Conservation (phyloP, 2,329 filamentous ascomycete species). For the Ophiostoma angusticollis region DNA sequence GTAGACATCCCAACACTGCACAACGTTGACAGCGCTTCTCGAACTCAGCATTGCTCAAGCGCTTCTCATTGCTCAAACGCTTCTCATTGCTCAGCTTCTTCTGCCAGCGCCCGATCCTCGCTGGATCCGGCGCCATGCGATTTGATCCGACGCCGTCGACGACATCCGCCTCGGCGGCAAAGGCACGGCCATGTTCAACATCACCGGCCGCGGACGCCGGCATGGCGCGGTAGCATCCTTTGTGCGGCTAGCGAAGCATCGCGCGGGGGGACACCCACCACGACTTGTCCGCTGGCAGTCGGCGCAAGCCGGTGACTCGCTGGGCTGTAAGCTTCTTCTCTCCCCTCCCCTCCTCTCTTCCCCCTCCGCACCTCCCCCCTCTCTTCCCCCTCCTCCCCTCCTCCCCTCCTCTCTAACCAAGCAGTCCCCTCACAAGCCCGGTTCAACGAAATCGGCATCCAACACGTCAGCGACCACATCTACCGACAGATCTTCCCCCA, state of each 20-base stretch:
- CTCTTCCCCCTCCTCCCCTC: too few species aligned
- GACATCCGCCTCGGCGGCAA: background rate
- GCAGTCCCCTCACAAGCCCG: slow-evolving; percentile 46
- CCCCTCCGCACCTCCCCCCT: too few species aligned
- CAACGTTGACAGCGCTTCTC: too few species aligned
- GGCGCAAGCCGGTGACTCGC: slow-evolving; percentile 19
- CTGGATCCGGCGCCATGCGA: slow-evolving; percentile 5
- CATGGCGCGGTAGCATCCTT: slow-evolving; percentile 31
- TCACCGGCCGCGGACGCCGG: slow-evolving; percentile 19
- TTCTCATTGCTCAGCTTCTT: too few species aligned
- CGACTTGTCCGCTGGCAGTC: slow-evolving; percentile 32
- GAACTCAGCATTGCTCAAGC: too few species aligned
- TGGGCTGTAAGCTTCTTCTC: slow-evolving; percentile 36
- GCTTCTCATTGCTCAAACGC: too few species aligned
- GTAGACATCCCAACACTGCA: too few species aligned
- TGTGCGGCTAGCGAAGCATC: slow-evolving; percentile 37
- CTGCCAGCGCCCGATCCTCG: background rate
- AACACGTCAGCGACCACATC: slow-evolving; percentile 77
- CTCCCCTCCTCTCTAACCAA: background rate
- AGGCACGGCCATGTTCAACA: slow-evolving; percentile 26
- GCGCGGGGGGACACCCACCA: slow-evolving; percentile 24
- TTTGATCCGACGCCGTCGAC: background rate
- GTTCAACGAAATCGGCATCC: slow-evolving; percentile 86
- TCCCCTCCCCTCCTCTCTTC: too few species aligned
- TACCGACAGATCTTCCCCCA: slow-evolving; percentile 70